A percentile compares a stretch with the other conserved stretches of the same genome.
phyloP scores from a whole-genome alignment of 1,284 basidiomycete species.

The Malassezia arunalokei region DNA sequence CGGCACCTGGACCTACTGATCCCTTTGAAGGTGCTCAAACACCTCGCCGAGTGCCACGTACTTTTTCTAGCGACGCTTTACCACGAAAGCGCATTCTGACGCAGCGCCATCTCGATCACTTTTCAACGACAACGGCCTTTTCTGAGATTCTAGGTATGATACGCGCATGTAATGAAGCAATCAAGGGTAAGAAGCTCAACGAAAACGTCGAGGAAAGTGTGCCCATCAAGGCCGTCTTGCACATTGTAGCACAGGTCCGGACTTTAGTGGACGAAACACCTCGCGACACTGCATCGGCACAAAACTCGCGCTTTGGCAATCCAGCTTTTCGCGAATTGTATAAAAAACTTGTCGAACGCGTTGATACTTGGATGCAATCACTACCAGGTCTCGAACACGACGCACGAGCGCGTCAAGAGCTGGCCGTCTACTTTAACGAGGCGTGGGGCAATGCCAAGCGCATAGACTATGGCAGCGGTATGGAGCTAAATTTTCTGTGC shows the following conservation, averaged over 20 bases:
- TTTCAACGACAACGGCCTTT: conserved; percentile 65
- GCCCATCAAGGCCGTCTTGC: conserved; percentile 31
- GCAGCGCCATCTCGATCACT: conserved; percentile 66
- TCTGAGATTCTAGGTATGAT: conserved; percentile 62
- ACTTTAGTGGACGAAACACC: conserved; percentile 57
- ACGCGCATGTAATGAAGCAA: conserved; percentile 61
- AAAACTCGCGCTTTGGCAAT: conserved; percentile 87
- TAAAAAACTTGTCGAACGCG: conserved; percentile 62
- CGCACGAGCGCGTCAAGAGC: conserved; percentile 23
- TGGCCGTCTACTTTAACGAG: conserved; percentile 66
- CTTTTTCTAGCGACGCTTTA: background rate
- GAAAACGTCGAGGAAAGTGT: conserved; percentile 46
- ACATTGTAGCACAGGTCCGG: conserved; percentile 22
- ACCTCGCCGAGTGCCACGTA: background rate
- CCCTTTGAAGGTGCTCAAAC: conserved; percentile 5
- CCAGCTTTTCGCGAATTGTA: conserved; percentile 89
- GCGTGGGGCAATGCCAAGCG: conserved; percentile 81
- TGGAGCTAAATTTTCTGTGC: conserved; percentile 95
- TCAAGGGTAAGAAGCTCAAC: conserved; percentile 62
- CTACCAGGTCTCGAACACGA: conserved; percentile 42
- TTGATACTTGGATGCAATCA: conserved; percentile 28
- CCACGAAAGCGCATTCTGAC: conserved; percentile 66
- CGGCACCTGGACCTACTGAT: background rate
- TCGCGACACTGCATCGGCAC: conserved; percentile 63
- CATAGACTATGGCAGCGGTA: conserved; percentile 96